A percentile compares a stretch with the other conserved stretches of the same genome.
Evolutionary conservation across 1,139 yeast species (phyloP).

Genomic region (Saccharomyces hybrid): DNA sequence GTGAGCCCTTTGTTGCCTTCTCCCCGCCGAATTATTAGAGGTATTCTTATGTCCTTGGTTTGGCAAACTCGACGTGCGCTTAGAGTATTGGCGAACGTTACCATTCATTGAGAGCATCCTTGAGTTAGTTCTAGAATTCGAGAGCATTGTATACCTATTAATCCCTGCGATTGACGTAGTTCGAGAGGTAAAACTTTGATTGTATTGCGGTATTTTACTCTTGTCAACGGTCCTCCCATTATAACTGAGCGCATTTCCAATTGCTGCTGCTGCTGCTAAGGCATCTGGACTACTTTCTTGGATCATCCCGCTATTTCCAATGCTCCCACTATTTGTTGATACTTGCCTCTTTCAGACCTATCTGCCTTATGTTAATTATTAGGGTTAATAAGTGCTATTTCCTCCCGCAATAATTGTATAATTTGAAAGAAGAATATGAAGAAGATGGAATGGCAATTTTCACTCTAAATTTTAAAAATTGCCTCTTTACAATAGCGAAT

Average conservation of each 20-base stretch:
- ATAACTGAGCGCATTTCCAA: slow-evolving; percentile 30
- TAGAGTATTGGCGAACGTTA: slow-evolving; percentile 4
- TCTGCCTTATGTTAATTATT: neutral
- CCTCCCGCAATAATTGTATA: slow-evolving; percentile 4
- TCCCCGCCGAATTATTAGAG: slow-evolving; percentile 1
- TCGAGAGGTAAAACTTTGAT: slow-evolving; percentile 2
- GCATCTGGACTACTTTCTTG: slow-evolving; percentile 31
- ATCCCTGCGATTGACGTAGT: neutral
- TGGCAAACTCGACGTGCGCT: slow-evolving; percentile 1
- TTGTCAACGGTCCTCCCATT: slow-evolving; percentile 23
- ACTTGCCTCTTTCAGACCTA: neutral
- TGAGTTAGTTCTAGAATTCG: neutral
- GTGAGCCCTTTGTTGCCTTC: neutral
- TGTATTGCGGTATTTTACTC: slow-evolving; percentile 21
- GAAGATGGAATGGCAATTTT: neutral
- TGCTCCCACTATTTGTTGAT: neutral
- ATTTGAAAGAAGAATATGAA: slow-evolving; percentile 8
- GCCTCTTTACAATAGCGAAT: neutral
- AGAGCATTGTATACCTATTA: neutral
- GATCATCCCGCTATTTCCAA: slow-evolving; percentile 1
- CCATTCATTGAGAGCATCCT: slow-evolving; percentile 8
- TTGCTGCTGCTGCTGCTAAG: slow-evolving; percentile 39
- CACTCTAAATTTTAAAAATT: neutral
- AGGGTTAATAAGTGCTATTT: neutral
- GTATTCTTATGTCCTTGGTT: slow-evolving; percentile 1